Conservation (phyloP, 331 rosid species). For the Acacia pycnantha region DNA sequence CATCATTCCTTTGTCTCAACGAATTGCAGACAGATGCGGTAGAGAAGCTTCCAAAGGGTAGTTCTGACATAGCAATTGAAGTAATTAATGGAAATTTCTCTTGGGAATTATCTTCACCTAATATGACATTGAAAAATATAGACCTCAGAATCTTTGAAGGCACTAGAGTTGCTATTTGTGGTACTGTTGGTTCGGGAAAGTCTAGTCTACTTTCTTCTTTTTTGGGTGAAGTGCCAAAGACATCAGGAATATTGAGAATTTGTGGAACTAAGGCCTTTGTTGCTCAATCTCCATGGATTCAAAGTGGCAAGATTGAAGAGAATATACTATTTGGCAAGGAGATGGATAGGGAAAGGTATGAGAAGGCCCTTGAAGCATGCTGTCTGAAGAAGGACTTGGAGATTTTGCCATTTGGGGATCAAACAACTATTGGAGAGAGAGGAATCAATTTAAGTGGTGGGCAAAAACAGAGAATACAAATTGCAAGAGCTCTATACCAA, state of each 20-base stretch:
- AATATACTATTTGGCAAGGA: constrained; percentile 73
- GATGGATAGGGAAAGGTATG: constrained; percentile 72
- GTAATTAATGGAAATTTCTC: constrained; percentile 66
- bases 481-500: constrained; percentile 83
- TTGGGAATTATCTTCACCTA: constrained; percentile 65
- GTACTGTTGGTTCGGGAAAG: constrained; percentile 90
- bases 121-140: constrained; percentile 53
- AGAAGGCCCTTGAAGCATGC: constrained; percentile 74
- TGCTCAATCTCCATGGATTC: constrained; percentile 93
- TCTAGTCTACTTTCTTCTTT: constrained; percentile 82
- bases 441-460: constrained; percentile 96
- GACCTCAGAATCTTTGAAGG: constrained; percentile 53
- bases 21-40: constrained; percentile 65
- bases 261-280: constrained; percentile 88
- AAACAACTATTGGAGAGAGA: constrained; percentile 76
- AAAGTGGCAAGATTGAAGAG: constrained; percentile 81
- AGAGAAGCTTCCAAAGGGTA: constrained; percentile 64
- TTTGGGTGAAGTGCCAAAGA: constrained; percentile 81
- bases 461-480: constrained; percentile 85
- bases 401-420: constrained; percentile 75
- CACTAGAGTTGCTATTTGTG: constrained; percentile 87
- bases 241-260: constrained; percentile 56
- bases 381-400: constrained; percentile 75
- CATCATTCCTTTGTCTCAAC: constrained; percentile 66
- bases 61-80: constrained; percentile 65